phyloP scores from a whole-genome alignment of 202 grass and related monocot species.

The Carex sylvatica region DNA sequence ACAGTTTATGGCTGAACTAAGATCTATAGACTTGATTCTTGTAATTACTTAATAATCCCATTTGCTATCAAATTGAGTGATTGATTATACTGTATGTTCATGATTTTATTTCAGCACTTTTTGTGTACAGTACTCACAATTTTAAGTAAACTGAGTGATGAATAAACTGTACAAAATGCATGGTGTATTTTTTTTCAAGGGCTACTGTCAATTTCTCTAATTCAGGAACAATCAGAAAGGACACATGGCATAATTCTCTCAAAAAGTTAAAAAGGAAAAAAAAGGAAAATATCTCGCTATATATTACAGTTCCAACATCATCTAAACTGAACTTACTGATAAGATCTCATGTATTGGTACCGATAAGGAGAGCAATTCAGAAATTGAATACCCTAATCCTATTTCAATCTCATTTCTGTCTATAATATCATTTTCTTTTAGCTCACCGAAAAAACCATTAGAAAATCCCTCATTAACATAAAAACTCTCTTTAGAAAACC shows the following conservation, averaged over 20 bases:
- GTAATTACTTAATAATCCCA: slow-evolving; percentile 11
- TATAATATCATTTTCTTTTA: slow-evolving; percentile 4
- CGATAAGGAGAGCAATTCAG: slow-evolving; percentile 47
- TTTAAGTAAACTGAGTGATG: neutral
- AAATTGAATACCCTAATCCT: slow-evolving; percentile 20
- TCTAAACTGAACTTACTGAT: slow-evolving; percentile 34
- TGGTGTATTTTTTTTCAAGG: neutral
- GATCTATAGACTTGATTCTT: slow-evolving; percentile 1
- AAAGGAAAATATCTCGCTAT: neutral
- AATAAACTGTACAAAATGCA: neutral
- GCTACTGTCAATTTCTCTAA: neutral
- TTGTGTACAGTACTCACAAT: neutral
- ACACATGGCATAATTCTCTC: neutral
- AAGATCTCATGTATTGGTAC: slow-evolving; percentile 38
- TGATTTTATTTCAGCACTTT: neutral
- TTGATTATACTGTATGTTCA: neutral
- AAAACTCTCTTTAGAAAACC: slow-evolving; percentile 8
- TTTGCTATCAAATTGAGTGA: slow-evolving; percentile 15
- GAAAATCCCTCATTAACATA: neutral
- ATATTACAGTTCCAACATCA: neutral
- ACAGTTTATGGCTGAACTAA: neutral
- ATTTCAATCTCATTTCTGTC: slow-evolving; percentile 18
- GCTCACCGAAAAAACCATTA: neutral
- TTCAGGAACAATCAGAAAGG: neutral
- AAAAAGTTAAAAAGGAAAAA: neutral